Conservation (phyloP, 371 early-diverging fungal species). For the Mucor plumbeus region DNA sequence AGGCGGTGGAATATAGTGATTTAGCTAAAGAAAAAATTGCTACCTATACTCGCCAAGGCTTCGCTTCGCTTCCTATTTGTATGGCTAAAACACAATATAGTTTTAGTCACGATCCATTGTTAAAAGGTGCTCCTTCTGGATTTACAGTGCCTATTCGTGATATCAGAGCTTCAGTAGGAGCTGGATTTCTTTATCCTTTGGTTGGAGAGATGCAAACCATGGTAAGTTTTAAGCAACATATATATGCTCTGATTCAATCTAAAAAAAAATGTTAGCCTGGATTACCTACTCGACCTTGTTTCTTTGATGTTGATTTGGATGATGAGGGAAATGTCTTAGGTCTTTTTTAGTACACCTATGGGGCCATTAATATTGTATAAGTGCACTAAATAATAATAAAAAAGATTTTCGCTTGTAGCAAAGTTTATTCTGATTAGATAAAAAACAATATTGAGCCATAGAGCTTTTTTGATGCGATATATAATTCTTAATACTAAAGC, state of each 20-base stretch:
- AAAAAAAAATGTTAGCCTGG: constrained; percentile 65
- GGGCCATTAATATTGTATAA: too few species aligned
- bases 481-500: too few species aligned
- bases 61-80: constrained; percentile 87
- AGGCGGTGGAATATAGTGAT: constrained; percentile 82
- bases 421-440: too few species aligned
- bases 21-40: constrained; percentile 82
- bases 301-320: constrained; percentile 95
- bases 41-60: constrained; percentile 82
- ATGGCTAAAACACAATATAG: constrained; percentile 98
- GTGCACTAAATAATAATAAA: too few species aligned
- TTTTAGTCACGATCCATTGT: constrained; percentile 87
- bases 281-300: constrained; percentile 93
- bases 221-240: constrained; percentile 21
- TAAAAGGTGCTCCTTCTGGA: constrained; percentile 92
- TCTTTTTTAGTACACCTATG: constrained; percentile 68
- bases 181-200: constrained; percentile 95
- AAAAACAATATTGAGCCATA: too few species aligned
- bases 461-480: too few species aligned
- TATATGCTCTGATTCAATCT: not conserved
- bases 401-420: too few species aligned
- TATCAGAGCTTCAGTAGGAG: constrained; percentile 91
- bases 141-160: constrained; percentile 93
- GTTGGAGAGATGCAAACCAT: constrained; percentile 96
- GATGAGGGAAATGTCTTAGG: constrained; percentile 91